Conservation (phyloP, 1,284 basidiomycete species). For the Leccinum subrobustum region DNA sequence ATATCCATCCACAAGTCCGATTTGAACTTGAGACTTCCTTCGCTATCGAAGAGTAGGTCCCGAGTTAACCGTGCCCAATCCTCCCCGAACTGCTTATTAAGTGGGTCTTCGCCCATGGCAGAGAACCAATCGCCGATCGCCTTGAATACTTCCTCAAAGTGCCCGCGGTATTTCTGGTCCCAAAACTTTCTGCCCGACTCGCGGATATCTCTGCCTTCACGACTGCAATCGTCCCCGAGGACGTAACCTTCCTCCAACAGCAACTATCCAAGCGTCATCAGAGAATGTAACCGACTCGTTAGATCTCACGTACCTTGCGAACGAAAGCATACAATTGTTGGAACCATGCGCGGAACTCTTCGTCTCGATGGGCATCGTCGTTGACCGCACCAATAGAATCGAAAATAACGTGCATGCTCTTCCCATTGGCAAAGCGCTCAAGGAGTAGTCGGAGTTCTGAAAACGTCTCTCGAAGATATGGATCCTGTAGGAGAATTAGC, state of each 20-base stretch:
- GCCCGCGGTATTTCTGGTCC: slow-evolving; percentile 78
- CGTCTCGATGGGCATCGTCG: slow-evolving; percentile 75
- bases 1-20: slow-evolving; percentile 86
- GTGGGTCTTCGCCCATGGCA: slow-evolving; percentile 81
- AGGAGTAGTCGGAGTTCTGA: slow-evolving; percentile 76
- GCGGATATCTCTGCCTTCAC: slow-evolving; percentile 57
- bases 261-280: slow-evolving; percentile 38
- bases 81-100: slow-evolving; percentile 79
- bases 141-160: slow-evolving; percentile 83
- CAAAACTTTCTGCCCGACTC: slow-evolving; percentile 80
- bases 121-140: slow-evolving; percentile 75
- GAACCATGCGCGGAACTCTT: slow-evolving; percentile 81
- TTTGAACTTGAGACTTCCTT: slow-evolving; percentile 91
- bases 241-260: slow-evolving; percentile 89
- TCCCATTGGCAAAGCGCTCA: slow-evolving; percentile 87
- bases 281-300: neutral
- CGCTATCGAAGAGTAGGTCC: slow-evolving; percentile 74
- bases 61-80: slow-evolving; percentile 83
- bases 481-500: slow-evolving; percentile 41
- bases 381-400: slow-evolving; percentile 75
- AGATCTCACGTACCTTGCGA: slow-evolving; percentile 50
- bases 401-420: slow-evolving; percentile 66
- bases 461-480: slow-evolving; percentile 56
- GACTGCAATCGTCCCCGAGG: slow-evolving; percentile 74
- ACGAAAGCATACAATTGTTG: slow-evolving; percentile 60